Evolutionary conservation across 2,329 filamentous ascomycete species (phyloP), one percentile per base, ranked within the genome.

Genomic region (Annulohypoxylon truncatum): DNA sequence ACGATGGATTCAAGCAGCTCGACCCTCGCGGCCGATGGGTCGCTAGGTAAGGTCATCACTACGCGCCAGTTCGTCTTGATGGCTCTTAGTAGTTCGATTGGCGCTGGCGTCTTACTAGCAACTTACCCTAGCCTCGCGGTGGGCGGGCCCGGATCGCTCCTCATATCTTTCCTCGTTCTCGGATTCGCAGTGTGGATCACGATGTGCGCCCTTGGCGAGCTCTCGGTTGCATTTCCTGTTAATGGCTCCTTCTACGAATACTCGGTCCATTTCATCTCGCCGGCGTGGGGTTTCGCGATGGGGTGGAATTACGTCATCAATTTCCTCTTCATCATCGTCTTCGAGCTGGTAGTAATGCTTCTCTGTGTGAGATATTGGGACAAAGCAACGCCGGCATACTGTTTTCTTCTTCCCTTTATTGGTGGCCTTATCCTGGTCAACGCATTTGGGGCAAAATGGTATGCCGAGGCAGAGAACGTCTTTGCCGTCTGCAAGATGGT

Each of bases 401-500:
- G 65, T 15, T 72, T 82, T 15, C 77, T 81, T 6, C 78, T 81
- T 5, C 78, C 80, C 4, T 77, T 80, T 66, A 75, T 84, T 38
- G 68, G 79, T 22, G 73, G 76, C 2, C 74, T 86, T 1, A 73
- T 76, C 5, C 59, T 77, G 18, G 80, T 84, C 54, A 80, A 83
- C 55, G 73, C 83, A 26, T 82, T 82, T 47, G 84, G 84, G 1
- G 82, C 84, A 6, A 76, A 72, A 42, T 80, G 79, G 66, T 83
- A 80, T 65, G 82, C 74, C 67, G 82, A 81, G 74, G 80, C 85
- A 33, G 85, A 88, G 71, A 86, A 86, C 59, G 69, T 82, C 13
- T 82, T 87, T n/a, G 81, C 81, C 28, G 75, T 83, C 8, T 80
- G 85, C 64, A 87, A 87, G 72, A 79, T 86, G 61, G 64, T 79